phyloP scores from a whole-genome alignment of 164 flowering plant species.

The Vitis amurensis region DNA sequence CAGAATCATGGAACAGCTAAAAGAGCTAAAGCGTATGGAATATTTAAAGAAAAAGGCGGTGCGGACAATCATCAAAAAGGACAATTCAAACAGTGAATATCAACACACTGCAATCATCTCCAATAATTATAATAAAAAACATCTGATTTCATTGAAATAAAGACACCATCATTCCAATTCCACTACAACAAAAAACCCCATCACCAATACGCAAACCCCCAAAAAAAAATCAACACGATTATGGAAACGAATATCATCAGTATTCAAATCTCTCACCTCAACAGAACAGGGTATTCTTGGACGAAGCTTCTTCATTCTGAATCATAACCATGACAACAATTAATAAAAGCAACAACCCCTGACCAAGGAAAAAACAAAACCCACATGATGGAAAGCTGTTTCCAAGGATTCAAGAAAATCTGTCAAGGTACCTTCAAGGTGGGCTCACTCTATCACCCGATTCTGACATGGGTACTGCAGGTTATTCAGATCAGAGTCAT shows the following conservation, averaged over 20 bases:
- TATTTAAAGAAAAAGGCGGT: neutral
- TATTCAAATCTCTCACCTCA: no score
- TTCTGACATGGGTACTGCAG: no score
- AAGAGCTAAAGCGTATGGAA: neutral
- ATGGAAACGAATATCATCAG: slow-evolving; percentile 9
- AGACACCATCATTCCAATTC: slow-evolving; percentile 12
- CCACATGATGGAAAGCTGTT: no score
- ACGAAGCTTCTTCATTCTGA: no score
- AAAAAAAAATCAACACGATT: neutral
- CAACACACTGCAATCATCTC: neutral
- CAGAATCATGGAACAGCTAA: slow-evolving; percentile 9
- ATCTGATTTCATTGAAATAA: neutral
- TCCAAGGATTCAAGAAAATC: no score
- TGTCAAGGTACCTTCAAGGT: no score
- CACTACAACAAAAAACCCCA: slow-evolving; percentile 3
- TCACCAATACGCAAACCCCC: neutral
- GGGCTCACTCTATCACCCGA: no score
- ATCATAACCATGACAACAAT: no score
- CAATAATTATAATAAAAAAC: neutral
- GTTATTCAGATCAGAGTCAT: no score
- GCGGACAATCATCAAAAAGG: neutral
- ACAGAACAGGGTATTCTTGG: no score
- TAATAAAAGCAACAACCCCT: no score
- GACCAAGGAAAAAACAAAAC: no score
- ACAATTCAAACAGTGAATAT: neutral